Evolutionary conservation across 169 alveolate genomes (phyloP).

Genomic region (Eimeria necatrix): DNA sequence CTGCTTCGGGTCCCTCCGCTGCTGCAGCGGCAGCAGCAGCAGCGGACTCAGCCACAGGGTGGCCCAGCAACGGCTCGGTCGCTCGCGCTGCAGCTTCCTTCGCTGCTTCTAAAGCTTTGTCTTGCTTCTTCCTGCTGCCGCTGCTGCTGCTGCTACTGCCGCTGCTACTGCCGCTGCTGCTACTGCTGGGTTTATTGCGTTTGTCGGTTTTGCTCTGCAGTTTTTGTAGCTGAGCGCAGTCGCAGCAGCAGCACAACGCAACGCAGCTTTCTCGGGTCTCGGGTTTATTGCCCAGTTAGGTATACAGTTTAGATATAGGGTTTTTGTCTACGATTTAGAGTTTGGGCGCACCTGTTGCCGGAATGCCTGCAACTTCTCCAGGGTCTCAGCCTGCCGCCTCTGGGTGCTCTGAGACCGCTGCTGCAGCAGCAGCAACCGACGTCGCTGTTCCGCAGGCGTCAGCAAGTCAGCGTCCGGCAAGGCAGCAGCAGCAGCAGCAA

Average conservation of each 20-base stretch:
- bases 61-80: background rate
- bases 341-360: conserved; percentile 50
- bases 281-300: background rate
- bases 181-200: background rate
- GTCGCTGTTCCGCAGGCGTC: conserved; percentile 61
- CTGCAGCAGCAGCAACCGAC: conserved; percentile 60
- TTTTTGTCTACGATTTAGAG: background rate
- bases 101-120: background rate
- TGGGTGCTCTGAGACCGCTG: background rate
- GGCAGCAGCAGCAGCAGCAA: conserved; percentile 70
- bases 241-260: background rate
- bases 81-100: conserved; percentile 29
- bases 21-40: conserved; percentile 15
- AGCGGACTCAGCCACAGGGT: background rate
- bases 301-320: background rate
- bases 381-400: conserved; percentile 49
- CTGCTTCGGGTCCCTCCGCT: background rate
- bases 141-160: conserved; percentile 12
- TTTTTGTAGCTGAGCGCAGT: conserved; percentile 1
- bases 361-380: conserved; percentile 66
- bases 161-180: background rate
- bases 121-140: conserved; percentile 21
- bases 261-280: background rate
- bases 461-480: conserved; percentile 45
- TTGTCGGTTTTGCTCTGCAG: background rate